Base-by-base conservation (phyloP, 345 rosid species). In the Brassica cretica region DNA sequence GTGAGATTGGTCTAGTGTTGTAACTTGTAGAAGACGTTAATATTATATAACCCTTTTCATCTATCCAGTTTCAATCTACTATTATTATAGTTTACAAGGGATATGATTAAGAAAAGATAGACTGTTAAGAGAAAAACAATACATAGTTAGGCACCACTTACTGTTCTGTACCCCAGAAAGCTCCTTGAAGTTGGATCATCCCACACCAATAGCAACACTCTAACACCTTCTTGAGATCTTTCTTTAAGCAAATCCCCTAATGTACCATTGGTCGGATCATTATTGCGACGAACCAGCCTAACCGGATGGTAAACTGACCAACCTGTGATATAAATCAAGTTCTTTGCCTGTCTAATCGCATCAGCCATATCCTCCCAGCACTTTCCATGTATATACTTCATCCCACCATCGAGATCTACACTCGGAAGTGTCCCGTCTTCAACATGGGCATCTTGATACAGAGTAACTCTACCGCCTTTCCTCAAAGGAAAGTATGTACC, bases 361-460 rank as follows among this genome's bases (percentile, higher is more conserved):
- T 85, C 83, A 71, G 80, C 88, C 64, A 93, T 84, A 72, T 90
- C 96, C 71, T 59, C 79, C 98, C 98, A 93, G 74, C 98, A 93
- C 55, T 80, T 87, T 39, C 87, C 76, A 33, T 85, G 91, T 75
- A 71, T 78, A 74, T 85, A 91, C 44, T 72, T 84, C 73, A 81
- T 49, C 68, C 82, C 82, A 60, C 82, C 84, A 19, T 90, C 97
- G 16, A 93, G 88, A 83, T 71, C 60, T 75, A 93, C 63, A 82
- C 74, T 18, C 6, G 95, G 91, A 75, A 89, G 86, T 16, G 72
- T 76, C 35, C 80, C 86, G 33, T 87, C 89, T 59, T 85, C 93
- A 78, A 77, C 90, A 76, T 93, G 97, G 73, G 97, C 98, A 79
- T 93, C 97, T 80, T 93, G 97, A 83, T 93, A 93, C 29, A 93